Conservation (phyloP, 2,329 filamentous ascomycete genomes). For the Scedosporium dehoogii region DNA sequence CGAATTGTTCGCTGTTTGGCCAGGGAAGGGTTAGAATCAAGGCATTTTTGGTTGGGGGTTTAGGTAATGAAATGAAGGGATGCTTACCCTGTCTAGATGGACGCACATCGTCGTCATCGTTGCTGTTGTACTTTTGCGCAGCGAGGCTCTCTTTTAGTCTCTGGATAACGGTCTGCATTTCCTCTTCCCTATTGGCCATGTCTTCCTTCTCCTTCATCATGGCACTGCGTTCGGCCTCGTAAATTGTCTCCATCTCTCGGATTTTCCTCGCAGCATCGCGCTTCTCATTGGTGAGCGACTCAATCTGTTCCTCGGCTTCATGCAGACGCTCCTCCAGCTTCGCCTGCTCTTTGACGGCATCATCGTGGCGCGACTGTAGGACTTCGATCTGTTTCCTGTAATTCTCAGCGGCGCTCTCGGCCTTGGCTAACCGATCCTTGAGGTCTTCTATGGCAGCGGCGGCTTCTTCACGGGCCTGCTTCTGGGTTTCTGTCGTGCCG, state of each 20-base stretch:
- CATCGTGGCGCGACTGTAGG: constrained; percentile 76
- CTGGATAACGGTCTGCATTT: constrained; percentile 84
- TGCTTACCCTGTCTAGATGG: constrained; percentile 48
- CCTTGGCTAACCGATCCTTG: constrained; percentile 70
- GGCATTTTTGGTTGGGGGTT: constrained; percentile 15
- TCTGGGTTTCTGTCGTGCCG: constrained; percentile 38
- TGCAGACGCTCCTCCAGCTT: constrained; percentile 82
- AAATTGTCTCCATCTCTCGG: constrained; percentile 84
- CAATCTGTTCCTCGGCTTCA: constrained; percentile 75
- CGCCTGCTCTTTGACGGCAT: constrained; percentile 70
- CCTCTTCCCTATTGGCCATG: constrained; percentile 72
- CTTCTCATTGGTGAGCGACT: constrained; percentile 74
- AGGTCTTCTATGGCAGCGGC: constrained; percentile 73
- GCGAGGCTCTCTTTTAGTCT: constrained; percentile 82
- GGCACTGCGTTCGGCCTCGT: constrained; percentile 79
- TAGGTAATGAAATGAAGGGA: constrained; percentile 24
- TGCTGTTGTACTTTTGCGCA: constrained; percentile 56
- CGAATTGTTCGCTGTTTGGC: constrained; percentile 40
- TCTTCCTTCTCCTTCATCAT: constrained; percentile 91
- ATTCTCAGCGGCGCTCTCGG: constrained; percentile 68
- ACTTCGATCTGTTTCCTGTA: constrained; percentile 78
- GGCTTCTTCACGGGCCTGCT: constrained; percentile 71
- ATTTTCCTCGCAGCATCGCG: constrained; percentile 73
- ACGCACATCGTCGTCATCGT: constrained; percentile 44
- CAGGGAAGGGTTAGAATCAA: constrained; percentile 1